Percentiles rank a stretch among this genome's conserved stretches.
phyloP scores from a whole-genome alignment of 2,329 filamentous ascomycete genomes.

The Colletotrichum zoysiae region DNA sequence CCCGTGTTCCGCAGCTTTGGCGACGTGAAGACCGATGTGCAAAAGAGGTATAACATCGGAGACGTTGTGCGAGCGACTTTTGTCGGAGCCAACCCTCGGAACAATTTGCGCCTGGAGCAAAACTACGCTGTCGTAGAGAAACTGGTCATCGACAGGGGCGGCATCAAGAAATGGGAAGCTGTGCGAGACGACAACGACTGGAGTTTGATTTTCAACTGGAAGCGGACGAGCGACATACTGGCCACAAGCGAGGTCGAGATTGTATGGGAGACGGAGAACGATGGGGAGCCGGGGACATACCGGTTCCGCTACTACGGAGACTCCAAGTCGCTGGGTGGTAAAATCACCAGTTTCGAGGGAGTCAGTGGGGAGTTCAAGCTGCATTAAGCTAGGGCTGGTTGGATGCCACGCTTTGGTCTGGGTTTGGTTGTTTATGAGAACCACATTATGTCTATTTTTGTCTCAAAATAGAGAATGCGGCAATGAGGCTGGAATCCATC shows the following conservation, averaged over 20 bases:
- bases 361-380: slow-evolving; percentile 66
- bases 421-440: background rate
- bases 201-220: slow-evolving; percentile 85
- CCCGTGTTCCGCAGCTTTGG: slow-evolving; percentile 78
- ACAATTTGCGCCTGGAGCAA: slow-evolving; percentile 81
- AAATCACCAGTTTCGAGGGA: slow-evolving; percentile 77
- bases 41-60: slow-evolving; percentile 66
- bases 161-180: slow-evolving; percentile 66
- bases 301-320: slow-evolving; percentile 86
- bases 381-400: slow-evolving; percentile 1
- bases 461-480: background rate
- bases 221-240: slow-evolving; percentile 75
- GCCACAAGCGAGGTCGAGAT: slow-evolving; percentile 83
- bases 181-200: slow-evolving; percentile 86
- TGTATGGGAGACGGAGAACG: slow-evolving; percentile 81
- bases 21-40: slow-evolving; percentile 68
- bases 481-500: background rate
- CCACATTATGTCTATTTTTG: background rate
- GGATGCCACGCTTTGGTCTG: background rate
- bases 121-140: slow-evolving; percentile 84
- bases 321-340: slow-evolving; percentile 73
- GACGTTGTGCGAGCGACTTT: slow-evolving; percentile 76
- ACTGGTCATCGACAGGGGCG: slow-evolving; percentile 51
- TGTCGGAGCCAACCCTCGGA: slow-evolving; percentile 88
- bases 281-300: slow-evolving; percentile 73